Evolutionary conservation across 176 grass and related monocot species (phyloP).

Genomic region (Poa pratensis): DNA sequence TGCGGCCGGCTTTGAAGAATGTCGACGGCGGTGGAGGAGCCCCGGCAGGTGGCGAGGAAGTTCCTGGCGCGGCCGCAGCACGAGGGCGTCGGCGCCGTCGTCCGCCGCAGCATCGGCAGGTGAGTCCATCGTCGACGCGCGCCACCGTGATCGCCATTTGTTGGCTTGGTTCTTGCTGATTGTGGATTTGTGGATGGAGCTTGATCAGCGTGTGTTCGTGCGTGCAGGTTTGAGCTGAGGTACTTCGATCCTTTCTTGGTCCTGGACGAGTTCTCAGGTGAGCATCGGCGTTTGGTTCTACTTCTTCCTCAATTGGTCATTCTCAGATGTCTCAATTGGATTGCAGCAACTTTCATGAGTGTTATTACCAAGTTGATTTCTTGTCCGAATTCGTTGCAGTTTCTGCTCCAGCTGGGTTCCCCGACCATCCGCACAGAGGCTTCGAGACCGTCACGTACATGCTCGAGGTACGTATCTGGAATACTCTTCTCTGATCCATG

Average conservation of each 20-base stretch:
- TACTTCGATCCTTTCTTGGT: slow-evolving; percentile 97
- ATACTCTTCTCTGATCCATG: too few relatives aligned
- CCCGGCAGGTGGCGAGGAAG: slow-evolving; percentile 75
- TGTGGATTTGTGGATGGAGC: too few relatives aligned
- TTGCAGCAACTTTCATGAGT: neutral
- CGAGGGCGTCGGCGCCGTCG: slow-evolving; percentile 84
- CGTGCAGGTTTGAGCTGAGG: slow-evolving; percentile 79
- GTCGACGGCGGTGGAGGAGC: slow-evolving; percentile 49
- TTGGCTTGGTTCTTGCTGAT: neutral
- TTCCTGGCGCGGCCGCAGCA: slow-evolving; percentile 80
- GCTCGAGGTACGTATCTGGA: slow-evolving; percentile 62
- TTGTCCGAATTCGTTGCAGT: slow-evolving; percentile 40
- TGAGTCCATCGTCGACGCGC: neutral
- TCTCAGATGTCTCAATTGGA: neutral
- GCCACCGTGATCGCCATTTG: neutral
- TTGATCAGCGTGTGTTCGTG: neutral
- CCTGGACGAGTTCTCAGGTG: slow-evolving; percentile 97
- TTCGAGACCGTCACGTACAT: slow-evolving; percentile 99
- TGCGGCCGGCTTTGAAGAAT: neutral
- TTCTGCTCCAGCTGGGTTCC: slow-evolving; percentile 86
- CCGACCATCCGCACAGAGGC: slow-evolving; percentile 95
- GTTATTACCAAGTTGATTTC: neutral
- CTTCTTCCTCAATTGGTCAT: neutral
- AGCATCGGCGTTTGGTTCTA: neutral
- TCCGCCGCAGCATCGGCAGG: slow-evolving; percentile 96